Base-by-base conservation (phyloP, 2,329 filamentous ascomycete genomes). In the Sporothrix curviconia region DNA sequence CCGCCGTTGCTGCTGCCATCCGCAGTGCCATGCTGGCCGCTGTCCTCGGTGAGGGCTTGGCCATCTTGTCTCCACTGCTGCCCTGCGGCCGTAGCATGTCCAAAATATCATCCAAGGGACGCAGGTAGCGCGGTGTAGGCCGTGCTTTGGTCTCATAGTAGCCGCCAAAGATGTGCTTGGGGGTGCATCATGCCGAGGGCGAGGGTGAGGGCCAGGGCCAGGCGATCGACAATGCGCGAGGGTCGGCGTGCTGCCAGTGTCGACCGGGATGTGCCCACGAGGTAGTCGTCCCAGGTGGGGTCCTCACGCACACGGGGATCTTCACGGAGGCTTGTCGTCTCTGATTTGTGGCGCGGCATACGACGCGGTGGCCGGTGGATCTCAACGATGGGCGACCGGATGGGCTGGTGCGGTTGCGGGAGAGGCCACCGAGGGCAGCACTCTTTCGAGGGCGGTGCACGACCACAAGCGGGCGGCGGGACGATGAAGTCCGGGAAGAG, bases 41-140 rank as follows among this genome's bases (percentile, higher is more conserved):
- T 8, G 51, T 54, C 28, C 51, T 37, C n/a, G n/a, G 11, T 14
- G n/a, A n/a, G n/a, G 50, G 22, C 9, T 14, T 52, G 15, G 36
- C n/a, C 19, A 6, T 12, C 12, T n/a, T 15, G 17, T 4, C 9
- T 3, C 7, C 17, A 28, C 17, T 24, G 14, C 17, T 24, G 1
- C 32, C 12, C 39, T 5, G 52, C 19, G 54, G 54, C 24, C 34
- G 44, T 17, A 50, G n/a, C 7, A 28, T 42, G n/a, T 44, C 36
- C 44, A 56, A 17, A 14, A 56, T 17, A n/a, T 56, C 44, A 15
- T 56, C 44, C 8, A 50, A 19, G 6, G 44, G 55, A 7, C 25
- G 55, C 55, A 43, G 19, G 3, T 32, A 39, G 15, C 43, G 54
- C 2, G 22, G 15, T 3, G 43, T 40, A 1, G 32, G 11, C 6